phyloP scores from a whole-genome alignment of 305 asterid species.

The Petunia hybrid region DNA sequence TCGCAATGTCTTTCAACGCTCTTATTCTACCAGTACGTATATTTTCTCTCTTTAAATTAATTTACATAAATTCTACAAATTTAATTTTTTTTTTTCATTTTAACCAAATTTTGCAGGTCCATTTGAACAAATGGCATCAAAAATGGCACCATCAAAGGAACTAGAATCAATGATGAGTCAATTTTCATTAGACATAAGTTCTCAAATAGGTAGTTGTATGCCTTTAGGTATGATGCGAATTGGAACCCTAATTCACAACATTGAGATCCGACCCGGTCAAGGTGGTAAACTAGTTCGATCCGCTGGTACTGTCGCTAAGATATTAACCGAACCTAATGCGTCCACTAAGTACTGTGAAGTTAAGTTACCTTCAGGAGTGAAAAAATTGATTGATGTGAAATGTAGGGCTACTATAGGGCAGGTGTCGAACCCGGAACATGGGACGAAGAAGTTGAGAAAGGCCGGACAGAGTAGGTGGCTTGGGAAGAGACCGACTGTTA shows the following conservation, averaged over 20 bases:
- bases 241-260: constrained; percentile 85
- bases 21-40: constrained; percentile 45
- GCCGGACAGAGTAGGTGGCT: constrained; percentile 91
- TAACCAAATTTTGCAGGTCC: constrained; percentile 46
- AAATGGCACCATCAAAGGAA: constrained; percentile 47
- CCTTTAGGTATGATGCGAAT: constrained; percentile 84
- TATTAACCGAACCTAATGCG: constrained; percentile 78
- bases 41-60: neutral
- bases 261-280: constrained; percentile 92
- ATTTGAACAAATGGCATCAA: constrained; percentile 35
- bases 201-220: constrained; percentile 84
- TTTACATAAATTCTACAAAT: neutral
- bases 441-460: constrained; percentile 75
- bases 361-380: constrained; percentile 74
- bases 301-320: constrained; percentile 74
- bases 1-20: constrained; percentile 21
- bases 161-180: constrained; percentile 56
- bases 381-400: constrained; percentile 71
- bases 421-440: constrained; percentile 69
- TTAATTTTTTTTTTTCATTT: neutral
- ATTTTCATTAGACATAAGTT: constrained; percentile 67
- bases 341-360: constrained; percentile 64
- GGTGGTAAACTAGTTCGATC: constrained; percentile 85
- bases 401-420: constrained; percentile 82
- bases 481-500: constrained; percentile 79